Evolutionary conservation across 805 yeast species (phyloP).

Genomic region (Ogataea methylovora): DNA sequence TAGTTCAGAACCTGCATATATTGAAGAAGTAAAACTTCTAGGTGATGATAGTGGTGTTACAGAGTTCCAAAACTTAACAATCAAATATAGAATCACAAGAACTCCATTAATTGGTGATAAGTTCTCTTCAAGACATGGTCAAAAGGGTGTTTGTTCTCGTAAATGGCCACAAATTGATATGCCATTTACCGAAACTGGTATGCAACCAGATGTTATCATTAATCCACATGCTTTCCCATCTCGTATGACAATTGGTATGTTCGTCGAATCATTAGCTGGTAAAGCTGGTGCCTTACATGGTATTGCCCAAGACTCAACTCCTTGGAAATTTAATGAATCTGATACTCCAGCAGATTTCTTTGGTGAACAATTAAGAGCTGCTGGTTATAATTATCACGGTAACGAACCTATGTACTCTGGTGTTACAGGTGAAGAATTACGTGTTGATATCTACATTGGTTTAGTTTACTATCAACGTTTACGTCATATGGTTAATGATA

Average conservation of each 20-base stretch:
- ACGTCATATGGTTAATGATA: slow-evolving; percentile 99
- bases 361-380: slow-evolving; percentile 79
- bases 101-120: slow-evolving; percentile 95
- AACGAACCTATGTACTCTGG: slow-evolving; percentile 99
- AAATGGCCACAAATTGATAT: slow-evolving; percentile 96
- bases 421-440: slow-evolving; percentile 93
- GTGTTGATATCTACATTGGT: slow-evolving; percentile 94
- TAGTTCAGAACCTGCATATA: slow-evolving; percentile 88
- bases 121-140: slow-evolving; percentile 96
- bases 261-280: slow-evolving; percentile 97
- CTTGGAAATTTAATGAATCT: slow-evolving; percentile 86
- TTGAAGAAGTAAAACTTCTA: slow-evolving; percentile 88
- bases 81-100: slow-evolving; percentile 87
- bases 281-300: slow-evolving; percentile 98
- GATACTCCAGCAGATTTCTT: slow-evolving; percentile 97
- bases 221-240: slow-evolving; percentile 99
- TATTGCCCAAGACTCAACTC: slow-evolving; percentile 94
- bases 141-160: slow-evolving; percentile 96
- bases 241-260: slow-evolving; percentile 99
- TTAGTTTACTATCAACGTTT: slow-evolving; percentile 96
- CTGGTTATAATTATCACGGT: slow-evolving; percentile 97
- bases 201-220: slow-evolving; percentile 95
- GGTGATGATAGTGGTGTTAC: slow-evolving; percentile 74
- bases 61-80: slow-evolving; percentile 79
- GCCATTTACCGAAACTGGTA: slow-evolving; percentile 96